Base-by-base conservation (phyloP, 2,329 filamentous ascomycete species). In the Thelonectria rubi region DNA sequence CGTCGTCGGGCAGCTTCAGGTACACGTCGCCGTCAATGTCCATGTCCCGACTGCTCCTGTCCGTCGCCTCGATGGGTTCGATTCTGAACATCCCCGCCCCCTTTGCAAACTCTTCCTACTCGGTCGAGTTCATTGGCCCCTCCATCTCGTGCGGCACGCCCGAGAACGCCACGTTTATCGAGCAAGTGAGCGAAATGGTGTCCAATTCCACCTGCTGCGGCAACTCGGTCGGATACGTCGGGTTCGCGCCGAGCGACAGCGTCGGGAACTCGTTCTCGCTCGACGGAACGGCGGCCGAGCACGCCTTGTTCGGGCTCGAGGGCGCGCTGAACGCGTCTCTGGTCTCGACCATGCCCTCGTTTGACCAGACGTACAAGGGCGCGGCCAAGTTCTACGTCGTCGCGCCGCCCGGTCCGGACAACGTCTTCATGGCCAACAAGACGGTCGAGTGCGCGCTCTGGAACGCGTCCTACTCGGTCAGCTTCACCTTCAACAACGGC, bases 71-170 rank as follows among this genome's bases (percentile, higher is more conserved):
- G 1, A 5, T 24, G 1, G 39, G 59, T 1, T 34, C 26, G 0
- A 62, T 65, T 5, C n/a, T 52, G 0, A 43, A 30, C 3, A 42
- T 65, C 1, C 10, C 47, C 2, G 62, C 63, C 4, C 63, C 63
- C 0, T 65, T 53, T 5, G 54, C 63, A 0, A 65, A 65, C 2
- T 62, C 58, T 0, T 65, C 62, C 4, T 65, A 65, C 1, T 9
- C 42, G 1, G 5, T 58, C 2, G 15, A 62, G 0, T 59, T 59
- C 6, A 34, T 58, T 1, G 63, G 62, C 0, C 63, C 62, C 9
- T 34, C 46, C 1, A 26, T 65, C 0, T 58, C 47, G 1, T 65
- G 63, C 12, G 10, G 0, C 1, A 9, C 6, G 0, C 49, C 42
- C 1, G 9, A 20, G 0, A 54, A 59, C 12, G 1, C 49, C 1